Base-by-base conservation (phyloP, 257 asterid species). In the Solanum tarapatanum region DNA sequence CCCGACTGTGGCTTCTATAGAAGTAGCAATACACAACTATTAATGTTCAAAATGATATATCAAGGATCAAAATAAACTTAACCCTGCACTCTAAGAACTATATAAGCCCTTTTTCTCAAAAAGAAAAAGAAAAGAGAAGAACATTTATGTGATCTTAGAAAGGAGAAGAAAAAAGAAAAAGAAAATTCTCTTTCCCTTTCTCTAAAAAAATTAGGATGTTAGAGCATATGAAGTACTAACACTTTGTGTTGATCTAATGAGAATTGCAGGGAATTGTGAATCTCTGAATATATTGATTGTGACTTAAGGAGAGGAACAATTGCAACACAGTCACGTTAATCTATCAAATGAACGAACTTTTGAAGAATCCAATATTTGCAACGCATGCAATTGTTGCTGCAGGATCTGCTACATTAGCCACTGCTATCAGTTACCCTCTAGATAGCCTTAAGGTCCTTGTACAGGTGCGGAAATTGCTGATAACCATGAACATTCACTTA, bases 391-490 rank as follows among this genome's bases (percentile, higher is more conserved):
- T 92, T 26, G 98, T 96, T 30, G 98, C 96, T 8, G 91, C 94
- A 24, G 96, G 93, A 30, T 93, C 99, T 37, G 98, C 91, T 72
- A 89, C 92, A 33, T 84, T 96, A 26, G 95, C 92, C 85, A 91
- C 97, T 19, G 92, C 92, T 88, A 86, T 93, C 36, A 93, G 94
- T 3, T 95, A 92, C 87, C 99, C 99, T 23, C 94, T 96, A 43
- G 99, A 97, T 90, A 95, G 98, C 86, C 92, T 97, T 87, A 96
- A 95, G 93, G 93, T 91, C 88, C 91, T 96, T 89, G 48, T 90
- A 36, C 99, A 97, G 99, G 99, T 96, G 68, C 36, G 77, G 60
- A 35, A 39, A 35, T 60, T 84, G 69, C 28, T 45, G 39, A 43
- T 28, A 45, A 45, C 39, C 11, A n/a, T 45, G 68, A 28, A 23